phyloP scores from a whole-genome alignment of 1,284 basidiomycete genomes.

The Naganishia liquefaciens region DNA sequence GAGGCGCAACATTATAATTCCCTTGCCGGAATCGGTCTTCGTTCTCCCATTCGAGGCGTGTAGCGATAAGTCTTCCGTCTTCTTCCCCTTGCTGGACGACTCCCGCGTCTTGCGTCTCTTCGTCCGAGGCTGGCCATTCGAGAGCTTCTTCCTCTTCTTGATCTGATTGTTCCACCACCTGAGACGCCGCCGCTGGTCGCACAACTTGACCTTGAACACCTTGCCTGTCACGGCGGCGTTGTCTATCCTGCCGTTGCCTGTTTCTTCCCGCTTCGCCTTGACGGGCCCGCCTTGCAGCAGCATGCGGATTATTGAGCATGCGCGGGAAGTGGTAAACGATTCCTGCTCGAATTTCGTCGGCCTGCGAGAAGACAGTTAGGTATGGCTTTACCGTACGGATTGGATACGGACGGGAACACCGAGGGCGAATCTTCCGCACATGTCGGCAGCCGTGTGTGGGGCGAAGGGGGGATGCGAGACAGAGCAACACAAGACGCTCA shows the following conservation, averaged over 20 bases:
- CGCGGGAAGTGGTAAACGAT: conserved; percentile 42
- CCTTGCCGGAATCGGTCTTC: conserved; percentile 25
- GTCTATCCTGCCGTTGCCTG: conserved; percentile 4
- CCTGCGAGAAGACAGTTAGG: conserved; percentile 61
- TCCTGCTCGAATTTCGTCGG: conserved; percentile 55
- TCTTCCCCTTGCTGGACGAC: conserved; percentile 44
- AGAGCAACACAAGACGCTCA: not conserved
- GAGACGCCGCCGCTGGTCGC: not conserved
- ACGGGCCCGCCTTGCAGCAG: conserved; percentile 31
- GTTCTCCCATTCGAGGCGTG: conserved; percentile 11
- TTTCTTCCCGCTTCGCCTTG: conserved; percentile 45
- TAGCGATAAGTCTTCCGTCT: not conserved
- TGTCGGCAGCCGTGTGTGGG: conserved; percentile 38
- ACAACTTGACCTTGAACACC: not conserved
- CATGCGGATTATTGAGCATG: conserved; percentile 4
- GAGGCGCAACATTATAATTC: conserved; percentile 51
- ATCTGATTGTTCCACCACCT: not conserved
- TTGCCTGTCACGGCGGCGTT: conserved; percentile 5
- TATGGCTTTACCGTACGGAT: conserved; percentile 40
- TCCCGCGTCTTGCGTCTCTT: not conserved
- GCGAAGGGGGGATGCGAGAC: not conserved
- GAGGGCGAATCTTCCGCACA: conserved; percentile 69
- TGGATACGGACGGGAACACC: conserved; percentile 56
- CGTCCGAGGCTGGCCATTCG: conserved; percentile 25
- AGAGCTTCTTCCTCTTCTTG: conserved; percentile 28